phyloP scores from a whole-genome alignment of 2,329 filamentous ascomycete species.

The Helminthosporium solani region DNA sequence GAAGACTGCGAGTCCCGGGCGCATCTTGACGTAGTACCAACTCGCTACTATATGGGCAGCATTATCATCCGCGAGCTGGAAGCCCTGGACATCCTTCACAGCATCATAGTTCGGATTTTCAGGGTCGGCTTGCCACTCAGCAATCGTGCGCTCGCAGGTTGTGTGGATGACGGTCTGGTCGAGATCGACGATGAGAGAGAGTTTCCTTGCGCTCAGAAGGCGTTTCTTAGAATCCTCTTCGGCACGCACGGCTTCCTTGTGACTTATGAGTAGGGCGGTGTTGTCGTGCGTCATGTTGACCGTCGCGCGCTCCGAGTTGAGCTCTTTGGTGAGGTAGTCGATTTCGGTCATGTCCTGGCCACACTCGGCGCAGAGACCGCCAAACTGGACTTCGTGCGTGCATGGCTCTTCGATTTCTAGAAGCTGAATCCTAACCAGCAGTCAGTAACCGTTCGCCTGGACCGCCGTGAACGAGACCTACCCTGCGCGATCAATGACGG shows the following conservation, averaged over 20 bases:
- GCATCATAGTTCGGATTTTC: conserved; percentile 88
- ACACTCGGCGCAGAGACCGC: conserved; percentile 86
- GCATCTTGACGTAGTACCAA: conserved; percentile 98
- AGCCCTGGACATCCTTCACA: conserved; percentile 82
- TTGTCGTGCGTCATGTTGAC: conserved; percentile 97
- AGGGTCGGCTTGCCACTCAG: conserved; percentile 89
- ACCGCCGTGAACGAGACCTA: conserved; percentile 28
- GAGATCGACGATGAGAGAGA: conserved; percentile 92
- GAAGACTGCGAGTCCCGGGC: conserved; percentile 81
- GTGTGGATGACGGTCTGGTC: conserved; percentile 99
- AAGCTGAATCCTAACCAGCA: conserved; percentile 52
- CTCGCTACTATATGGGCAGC: conserved; percentile 39
- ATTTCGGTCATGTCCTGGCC: conserved; percentile 94
- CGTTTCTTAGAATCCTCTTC: conserved; percentile 86
- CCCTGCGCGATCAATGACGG: conserved; percentile 56
- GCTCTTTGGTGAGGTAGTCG: conserved; percentile 77
- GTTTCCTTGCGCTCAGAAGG: conserved; percentile 75
- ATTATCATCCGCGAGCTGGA: conserved; percentile 81
- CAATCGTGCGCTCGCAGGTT: conserved; percentile 92
- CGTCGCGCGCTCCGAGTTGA: conserved; percentile 80
- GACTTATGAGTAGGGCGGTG: conserved; percentile 80
- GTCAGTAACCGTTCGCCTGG: conserved; percentile 6
- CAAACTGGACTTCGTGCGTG: conserved; percentile 86
- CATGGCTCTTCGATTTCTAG: conserved; percentile 89
- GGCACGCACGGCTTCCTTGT: conserved; percentile 73